Percentiles rank a stretch among this genome's conserved stretches.
Conservation (phyloP, 2,329 filamentous ascomycete species). For the Aspergillus hortae region DNA sequence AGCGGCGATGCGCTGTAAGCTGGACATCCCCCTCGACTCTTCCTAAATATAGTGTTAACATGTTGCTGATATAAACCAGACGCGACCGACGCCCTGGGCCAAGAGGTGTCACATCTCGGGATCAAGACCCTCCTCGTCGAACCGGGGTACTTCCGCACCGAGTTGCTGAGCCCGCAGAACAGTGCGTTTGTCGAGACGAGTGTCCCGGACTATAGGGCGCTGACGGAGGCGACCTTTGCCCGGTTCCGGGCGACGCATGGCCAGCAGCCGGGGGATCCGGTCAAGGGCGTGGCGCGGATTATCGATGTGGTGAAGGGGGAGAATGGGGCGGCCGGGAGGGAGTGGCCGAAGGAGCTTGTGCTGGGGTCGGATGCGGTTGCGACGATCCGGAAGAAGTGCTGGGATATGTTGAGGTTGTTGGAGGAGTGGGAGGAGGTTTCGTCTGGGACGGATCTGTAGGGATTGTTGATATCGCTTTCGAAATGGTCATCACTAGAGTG, state of each 20-base stretch:
- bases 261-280: conserved; percentile 26
- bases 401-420: conserved; percentile 5
- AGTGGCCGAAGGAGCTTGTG: conserved; percentile 23
- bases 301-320: conserved; percentile 28
- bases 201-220: conserved; percentile 21
- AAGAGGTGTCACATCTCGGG: conserved; percentile 31
- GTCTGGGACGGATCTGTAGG: conserved; percentile 3
- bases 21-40: too few relatives aligned
- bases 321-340: conserved; percentile 18
- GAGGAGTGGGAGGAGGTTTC: conserved; percentile 8
- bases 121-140: conserved; percentile 35
- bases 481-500: too few relatives aligned
- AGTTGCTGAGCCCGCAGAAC: conserved; percentile 19
- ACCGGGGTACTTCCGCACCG: conserved; percentile 36
- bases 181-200: conserved; percentile 5
- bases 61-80: background rate
- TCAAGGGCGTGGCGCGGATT: conserved; percentile 29
- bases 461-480: too few relatives aligned
- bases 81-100: conserved; percentile 14
- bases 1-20: conserved; percentile 11
- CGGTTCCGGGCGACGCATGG: conserved; percentile 20
- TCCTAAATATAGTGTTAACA: background rate
- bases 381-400: conserved; percentile 5
- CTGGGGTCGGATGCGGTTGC: conserved; percentile 25
- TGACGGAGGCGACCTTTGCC: conserved; percentile 15